These are phyloP conservation scores for Annulohypoxylon bovei DNA, from an alignment of 495 filamentous ascomycete species.

Conservation along the genomic window DNA sequence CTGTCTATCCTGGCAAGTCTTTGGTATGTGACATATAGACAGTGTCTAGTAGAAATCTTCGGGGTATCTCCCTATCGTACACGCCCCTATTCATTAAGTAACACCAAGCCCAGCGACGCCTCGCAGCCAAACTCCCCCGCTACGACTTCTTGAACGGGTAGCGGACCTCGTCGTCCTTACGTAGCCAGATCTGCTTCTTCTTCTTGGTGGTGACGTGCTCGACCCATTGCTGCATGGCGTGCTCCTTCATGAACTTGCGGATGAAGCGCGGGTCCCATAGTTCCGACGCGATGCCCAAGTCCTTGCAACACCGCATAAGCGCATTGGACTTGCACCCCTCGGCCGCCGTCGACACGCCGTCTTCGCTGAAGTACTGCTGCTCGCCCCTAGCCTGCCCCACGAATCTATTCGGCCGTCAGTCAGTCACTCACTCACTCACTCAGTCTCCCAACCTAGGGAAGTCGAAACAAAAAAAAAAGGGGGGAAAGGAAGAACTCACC, in stretches of 20 bases:
- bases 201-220: constrained; percentile 76
- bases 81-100: constrained; percentile 1
- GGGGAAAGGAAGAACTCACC: constrained; percentile 65
- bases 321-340: constrained; percentile 98
- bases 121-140: constrained; percentile 12
- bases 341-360: constrained; percentile 94
- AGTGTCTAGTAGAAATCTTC: constrained; percentile 1
- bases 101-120: background rate
- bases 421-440: background rate
- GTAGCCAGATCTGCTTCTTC: constrained; percentile 84
- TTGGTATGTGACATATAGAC: constrained; percentile 22
- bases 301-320: constrained; percentile 96
- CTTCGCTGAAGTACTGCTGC: constrained; percentile 91
- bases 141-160: constrained; percentile 83
- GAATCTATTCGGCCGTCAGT: constrained; percentile 62
- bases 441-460: background rate
- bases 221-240: constrained; percentile 78
- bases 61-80: constrained; percentile 34
- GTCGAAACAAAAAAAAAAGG: background rate
- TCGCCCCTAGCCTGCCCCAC: constrained; percentile 94
- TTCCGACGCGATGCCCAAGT: constrained; percentile 93
- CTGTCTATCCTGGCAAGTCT: constrained; percentile 20
- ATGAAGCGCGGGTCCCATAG: constrained; percentile 97
- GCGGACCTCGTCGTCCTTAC: constrained; percentile 81
- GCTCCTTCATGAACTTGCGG: constrained; percentile 68